Evolutionary conservation across 345 rosid genomes (phyloP), one percentile per base, ranked within the genome.

Genomic region (Rhizophora mangle): DNA sequence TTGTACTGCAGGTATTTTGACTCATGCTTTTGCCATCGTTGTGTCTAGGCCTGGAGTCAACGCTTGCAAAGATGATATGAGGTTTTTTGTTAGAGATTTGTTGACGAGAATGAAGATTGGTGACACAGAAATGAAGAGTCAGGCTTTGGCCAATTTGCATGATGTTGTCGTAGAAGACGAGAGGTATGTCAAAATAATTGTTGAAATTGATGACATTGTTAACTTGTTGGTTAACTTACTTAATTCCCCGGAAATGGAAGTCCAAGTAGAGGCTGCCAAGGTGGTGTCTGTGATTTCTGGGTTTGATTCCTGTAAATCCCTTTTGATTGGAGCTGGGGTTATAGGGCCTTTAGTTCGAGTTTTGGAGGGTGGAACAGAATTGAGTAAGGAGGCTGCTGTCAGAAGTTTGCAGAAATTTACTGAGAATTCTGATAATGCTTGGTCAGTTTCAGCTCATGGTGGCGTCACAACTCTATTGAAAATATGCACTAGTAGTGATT

Each of bases 391-490:
- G 73, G 84, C 70, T 20, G 82, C 96, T 1, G 87, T 86, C 0
- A 82, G 72, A 61, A 82, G 96, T 74, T 79, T 95, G 85, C 80
- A 61, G 75, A 89, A 79, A 54, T 76, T 91, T 74, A 94, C 98
- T 0, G 75, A 78, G 79, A 89, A 94, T 73, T 83, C 95, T 0
- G 97, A 95, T 68, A 95, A 95, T 60, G 96, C 96, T 19, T 95
- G 99, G 99, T 87, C 96, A 1, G 88, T 91, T 37, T 95, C 93
- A 5, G 90, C 99, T 80, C 94, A 95, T 31, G 99, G 92, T n/a
- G 97, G 99, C 19, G 99, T 95, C 47, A 82, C 96, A 0, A 89
- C 89, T 8, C 68, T 95, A 70, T 62, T 95, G 74, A 89, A 82
- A 80, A 80, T 92, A 2, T 89, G 96, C 76, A 74, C 89, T 63